phyloP scores from a whole-genome alignment of 768 basidiomycete species.

The Mycena olivaceomarginata region DNA sequence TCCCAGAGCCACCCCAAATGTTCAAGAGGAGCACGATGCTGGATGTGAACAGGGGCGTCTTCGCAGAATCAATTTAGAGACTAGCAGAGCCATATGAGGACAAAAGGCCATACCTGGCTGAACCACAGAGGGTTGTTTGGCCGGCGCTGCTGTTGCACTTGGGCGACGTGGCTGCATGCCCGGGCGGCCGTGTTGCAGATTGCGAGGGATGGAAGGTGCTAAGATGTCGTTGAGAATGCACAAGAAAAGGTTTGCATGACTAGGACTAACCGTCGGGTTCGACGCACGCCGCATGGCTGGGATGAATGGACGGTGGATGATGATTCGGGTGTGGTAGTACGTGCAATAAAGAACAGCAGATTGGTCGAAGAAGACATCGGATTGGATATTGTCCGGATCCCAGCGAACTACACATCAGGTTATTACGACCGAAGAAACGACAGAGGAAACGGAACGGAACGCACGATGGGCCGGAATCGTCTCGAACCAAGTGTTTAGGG shows the following conservation, averaged over 20 bases:
- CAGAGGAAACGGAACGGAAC: background rate
- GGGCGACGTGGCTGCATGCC: conserved; percentile 80
- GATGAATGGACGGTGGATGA: conserved; percentile 88
- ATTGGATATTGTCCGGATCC: conserved; percentile 59
- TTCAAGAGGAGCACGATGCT: conserved; percentile 41
- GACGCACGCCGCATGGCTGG: conserved; percentile 66
- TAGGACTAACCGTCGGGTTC: conserved; percentile 33
- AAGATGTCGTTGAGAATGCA: background rate
- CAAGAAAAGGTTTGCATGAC: background rate
- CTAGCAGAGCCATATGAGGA: background rate
- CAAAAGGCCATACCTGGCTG: conserved; percentile 6
- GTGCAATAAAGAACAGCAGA: conserved; percentile 71
- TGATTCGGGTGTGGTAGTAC: conserved; percentile 76
- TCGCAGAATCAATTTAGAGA: background rate
- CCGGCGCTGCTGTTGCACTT: conserved; percentile 61
- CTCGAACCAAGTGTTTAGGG: conserved; percentile 86
- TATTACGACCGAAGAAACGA: conserved; percentile 40
- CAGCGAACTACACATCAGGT: conserved; percentile 59
- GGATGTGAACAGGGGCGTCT: conserved; percentile 43
- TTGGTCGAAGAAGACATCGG: conserved; percentile 67
- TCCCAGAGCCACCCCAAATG: conserved; percentile 40
- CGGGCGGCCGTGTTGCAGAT: conserved; percentile 92
- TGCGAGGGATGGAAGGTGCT: conserved; percentile 77
- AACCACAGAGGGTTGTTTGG: conserved; percentile 41
- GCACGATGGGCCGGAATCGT: conserved; percentile 67